phyloP scores from a whole-genome alignment of 208 protist species.

The Wallacemonas sp. region DNA sequence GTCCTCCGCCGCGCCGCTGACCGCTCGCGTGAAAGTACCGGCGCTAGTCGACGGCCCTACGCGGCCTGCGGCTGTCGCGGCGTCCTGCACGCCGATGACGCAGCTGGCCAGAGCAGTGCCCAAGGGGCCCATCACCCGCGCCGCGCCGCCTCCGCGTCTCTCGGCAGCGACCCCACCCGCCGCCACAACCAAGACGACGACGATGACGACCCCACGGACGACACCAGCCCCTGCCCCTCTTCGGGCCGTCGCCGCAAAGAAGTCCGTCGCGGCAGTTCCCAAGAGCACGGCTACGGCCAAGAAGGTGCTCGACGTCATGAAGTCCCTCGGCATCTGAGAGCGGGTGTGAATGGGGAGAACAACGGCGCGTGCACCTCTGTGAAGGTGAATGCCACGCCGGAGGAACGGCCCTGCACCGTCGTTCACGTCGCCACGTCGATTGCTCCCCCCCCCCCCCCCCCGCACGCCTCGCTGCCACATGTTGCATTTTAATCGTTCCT shows the following conservation, averaged over 20 bases:
- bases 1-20: neutral
- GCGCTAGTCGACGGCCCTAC: neutral
- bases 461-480: too few relatives aligned
- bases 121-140: neutral
- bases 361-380: too few relatives aligned
- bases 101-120: slow-evolving; percentile 20
- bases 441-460: too few relatives aligned
- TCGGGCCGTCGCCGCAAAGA: too few relatives aligned
- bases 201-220: too few relatives aligned
- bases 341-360: too few relatives aligned
- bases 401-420: too few relatives aligned
- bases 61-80: neutral
- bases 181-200: too few relatives aligned
- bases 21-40: neutral
- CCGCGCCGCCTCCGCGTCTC: neutral
- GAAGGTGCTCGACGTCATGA: slow-evolving; percentile 53
- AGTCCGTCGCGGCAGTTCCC: neutral
- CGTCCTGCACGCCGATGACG: too few relatives aligned
- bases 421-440: too few relatives aligned
- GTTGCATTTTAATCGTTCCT: too few relatives aligned
- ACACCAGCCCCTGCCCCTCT: neutral
- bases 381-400: too few relatives aligned
- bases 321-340: slow-evolving; percentile 41
- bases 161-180: neutral
- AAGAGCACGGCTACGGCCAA: slow-evolving; percentile 12